Evolutionary conservation across 352 stramenopile genomes (phyloP), one percentile per base, ranked within the genome.

Genomic region (Phytophthora litchii): DNA sequence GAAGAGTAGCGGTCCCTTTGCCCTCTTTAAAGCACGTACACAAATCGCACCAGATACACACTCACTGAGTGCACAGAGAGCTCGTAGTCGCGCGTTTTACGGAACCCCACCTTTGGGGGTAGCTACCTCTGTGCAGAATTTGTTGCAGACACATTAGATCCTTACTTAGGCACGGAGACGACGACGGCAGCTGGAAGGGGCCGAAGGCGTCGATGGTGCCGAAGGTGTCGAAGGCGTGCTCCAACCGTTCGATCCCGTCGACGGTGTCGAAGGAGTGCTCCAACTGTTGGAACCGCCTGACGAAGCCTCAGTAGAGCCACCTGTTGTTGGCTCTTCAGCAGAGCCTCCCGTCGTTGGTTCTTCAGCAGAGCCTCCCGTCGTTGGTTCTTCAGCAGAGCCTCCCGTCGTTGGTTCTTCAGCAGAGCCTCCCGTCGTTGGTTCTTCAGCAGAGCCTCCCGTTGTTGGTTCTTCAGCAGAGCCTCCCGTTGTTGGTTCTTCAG

Each of bases 131-230:
- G 44, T 42, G 34, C 46, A 21, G 27, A 14, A 36, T 45, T 49
- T 25, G 53, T 53, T 41, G 49, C 59, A 19, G 20, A 27, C n/a
- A 35, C 14, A 42, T 32, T 27, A 52, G 14, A 20, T 25, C 21
- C 29, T 16, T 4, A n/a, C 29, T 69, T 64, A 69, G 14, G 60
- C 60, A 37, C 60, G 60, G 20, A 69, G 60, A 51, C 60, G 60
- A 17, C 60, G 60, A 17, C 60, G 54, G 41, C 60, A 64, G 46
- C 46, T 64, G 5, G 43, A 56, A n/a, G 53, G 53, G 7, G 41
- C 36, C n/a, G 60, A 60, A 23, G 57, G 6, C 19, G 59, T 52
- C n/a, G 58, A 54, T 5, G 60, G 60, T 1, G 10, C 10, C 29
- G 3, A 4, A 13, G 29, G 29, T 12, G 52, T 63, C 23, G 3